Conservation (phyloP, 768 basidiomycete genomes). For the Suillus paluster region DNA sequence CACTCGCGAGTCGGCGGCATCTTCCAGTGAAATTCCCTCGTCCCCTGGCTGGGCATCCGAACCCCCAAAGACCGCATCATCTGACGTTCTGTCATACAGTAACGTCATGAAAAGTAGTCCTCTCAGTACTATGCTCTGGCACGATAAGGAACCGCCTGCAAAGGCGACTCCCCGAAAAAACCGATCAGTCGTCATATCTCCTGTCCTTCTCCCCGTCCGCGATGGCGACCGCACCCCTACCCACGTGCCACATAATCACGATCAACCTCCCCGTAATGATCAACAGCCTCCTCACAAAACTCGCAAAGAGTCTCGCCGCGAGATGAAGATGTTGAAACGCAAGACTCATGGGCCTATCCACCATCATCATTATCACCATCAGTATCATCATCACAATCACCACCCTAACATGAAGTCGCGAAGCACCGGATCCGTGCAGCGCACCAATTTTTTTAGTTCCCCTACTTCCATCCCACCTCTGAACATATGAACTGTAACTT, state of each 20-base stretch:
- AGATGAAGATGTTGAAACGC: slow-evolving; percentile 69
- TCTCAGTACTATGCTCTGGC: slow-evolving; percentile 60
- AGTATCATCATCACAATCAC: slow-evolving; percentile 57
- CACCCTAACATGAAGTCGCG: slow-evolving; percentile 70
- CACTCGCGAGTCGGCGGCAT: slow-evolving; percentile 43
- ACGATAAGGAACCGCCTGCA: slow-evolving; percentile 28
- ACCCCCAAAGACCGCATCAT: slow-evolving; percentile 20
- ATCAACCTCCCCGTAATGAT: slow-evolving; percentile 41
- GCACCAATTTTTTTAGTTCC: slow-evolving; percentile 43
- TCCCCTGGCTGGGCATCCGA: slow-evolving; percentile 37
- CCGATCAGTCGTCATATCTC: slow-evolving; percentile 47
- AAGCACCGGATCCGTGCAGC: slow-evolving; percentile 58
- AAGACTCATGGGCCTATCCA: slow-evolving; percentile 50
- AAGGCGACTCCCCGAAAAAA: slow-evolving; percentile 30
- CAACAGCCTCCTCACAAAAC: slow-evolving; percentile 51
- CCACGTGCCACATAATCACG: slow-evolving; percentile 36
- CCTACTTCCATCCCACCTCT: slow-evolving; percentile 32
- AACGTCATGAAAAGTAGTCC: slow-evolving; percentile 60
- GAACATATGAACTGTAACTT: slow-evolving; percentile 27
- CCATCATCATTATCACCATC: slow-evolving; percentile 48
- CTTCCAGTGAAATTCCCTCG: slow-evolving; percentile 27
- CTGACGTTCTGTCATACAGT: slow-evolving; percentile 29
- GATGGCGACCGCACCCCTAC: slow-evolving; percentile 65
- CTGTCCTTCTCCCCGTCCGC: slow-evolving; percentile 53
- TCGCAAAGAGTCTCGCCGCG: slow-evolving; percentile 66